phyloP scores from a whole-genome alignment of 805 yeast genomes.

The Metschnikowia chrysomelidarum region DNA sequence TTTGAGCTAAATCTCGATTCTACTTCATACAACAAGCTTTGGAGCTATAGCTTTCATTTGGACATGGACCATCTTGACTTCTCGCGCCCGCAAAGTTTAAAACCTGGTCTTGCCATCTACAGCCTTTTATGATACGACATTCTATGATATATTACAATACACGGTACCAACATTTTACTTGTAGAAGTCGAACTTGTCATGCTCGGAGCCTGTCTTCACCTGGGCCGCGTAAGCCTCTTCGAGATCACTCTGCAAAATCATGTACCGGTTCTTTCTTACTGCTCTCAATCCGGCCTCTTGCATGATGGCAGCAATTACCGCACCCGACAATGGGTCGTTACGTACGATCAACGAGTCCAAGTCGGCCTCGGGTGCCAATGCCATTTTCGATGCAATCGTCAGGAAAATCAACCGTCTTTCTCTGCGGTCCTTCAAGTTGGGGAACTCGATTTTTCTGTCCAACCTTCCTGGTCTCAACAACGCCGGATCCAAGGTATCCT shows the following conservation, averaged over 20 bases:
- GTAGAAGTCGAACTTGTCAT: slow-evolving; percentile 96
- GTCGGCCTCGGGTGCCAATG: slow-evolving; percentile 96
- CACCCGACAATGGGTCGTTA: slow-evolving; percentile 97
- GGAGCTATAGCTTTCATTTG: slow-evolving; percentile 47
- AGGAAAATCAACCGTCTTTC: slow-evolving; percentile 95
- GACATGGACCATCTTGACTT: slow-evolving; percentile 76
- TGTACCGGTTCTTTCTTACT: slow-evolving; percentile 96
- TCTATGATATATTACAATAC: too few relatives aligned
- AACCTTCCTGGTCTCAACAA: slow-evolving; percentile 96
- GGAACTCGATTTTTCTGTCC: slow-evolving; percentile 97
- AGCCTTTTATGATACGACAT: slow-evolving; percentile 25
- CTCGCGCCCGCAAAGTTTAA: slow-evolving; percentile 43
- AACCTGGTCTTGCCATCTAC: slow-evolving; percentile 66
- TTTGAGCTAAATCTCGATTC: slow-evolving; percentile 37
- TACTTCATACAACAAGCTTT: slow-evolving; percentile 32
- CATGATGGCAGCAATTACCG: slow-evolving; percentile 97
- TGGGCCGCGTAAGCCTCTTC: slow-evolving; percentile 98
- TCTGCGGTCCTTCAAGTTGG: slow-evolving; percentile 92
- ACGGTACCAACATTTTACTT: slow-evolving; percentile 44
- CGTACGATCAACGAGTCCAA: slow-evolving; percentile 91
- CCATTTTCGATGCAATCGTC: slow-evolving; percentile 96
- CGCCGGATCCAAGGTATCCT: slow-evolving; percentile 99
- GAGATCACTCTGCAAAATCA: slow-evolving; percentile 90
- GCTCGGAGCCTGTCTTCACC: slow-evolving; percentile 93
- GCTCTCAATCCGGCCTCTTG: slow-evolving; percentile 99